Evolutionary conservation across 169 alveolate species (phyloP).

Genomic region (Cryptosporidium tyzzeri): DNA sequence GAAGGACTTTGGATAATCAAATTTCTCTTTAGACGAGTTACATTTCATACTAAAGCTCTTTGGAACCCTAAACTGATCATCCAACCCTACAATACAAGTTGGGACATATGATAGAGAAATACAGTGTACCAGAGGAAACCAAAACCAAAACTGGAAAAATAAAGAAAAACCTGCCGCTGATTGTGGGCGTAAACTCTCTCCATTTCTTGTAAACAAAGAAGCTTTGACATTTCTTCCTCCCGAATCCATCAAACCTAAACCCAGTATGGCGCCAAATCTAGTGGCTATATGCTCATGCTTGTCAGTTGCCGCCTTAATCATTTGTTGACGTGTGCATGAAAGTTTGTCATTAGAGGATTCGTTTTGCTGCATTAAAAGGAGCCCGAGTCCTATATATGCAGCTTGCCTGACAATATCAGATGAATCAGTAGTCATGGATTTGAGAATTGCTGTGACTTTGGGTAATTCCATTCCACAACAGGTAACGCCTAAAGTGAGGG

Average conservation of each 20-base stretch:
- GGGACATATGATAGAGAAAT: constrained; percentile 92
- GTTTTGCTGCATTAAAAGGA: constrained; percentile 89
- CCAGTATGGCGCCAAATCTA: constrained; percentile 95
- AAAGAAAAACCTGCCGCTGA: constrained; percentile 95
- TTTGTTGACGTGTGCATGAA: constrained; percentile 83
- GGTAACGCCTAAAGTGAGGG: constrained; percentile 97
- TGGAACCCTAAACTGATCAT: constrained; percentile 89
- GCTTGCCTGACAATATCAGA: constrained; percentile 98
- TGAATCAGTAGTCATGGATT: constrained; percentile 93
- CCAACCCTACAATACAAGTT: constrained; percentile 91
- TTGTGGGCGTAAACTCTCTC: constrained; percentile 89
- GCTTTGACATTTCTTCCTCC: constrained; percentile 90
- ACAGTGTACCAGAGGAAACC: constrained; percentile 97
- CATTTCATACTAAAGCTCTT: constrained; percentile 86
- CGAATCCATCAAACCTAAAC: constrained; percentile 93
- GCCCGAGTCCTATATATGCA: constrained; percentile 91
- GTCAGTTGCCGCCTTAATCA: constrained; percentile 89
- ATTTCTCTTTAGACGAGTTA: constrained; percentile 83
- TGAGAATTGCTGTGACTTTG: constrained; percentile 92
- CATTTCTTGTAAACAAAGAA: constrained; percentile 84
- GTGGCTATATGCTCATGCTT: constrained; percentile 96
- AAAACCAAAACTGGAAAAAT: constrained; percentile 96
- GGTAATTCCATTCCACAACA: constrained; percentile 94
- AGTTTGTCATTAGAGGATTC: constrained; percentile 86
- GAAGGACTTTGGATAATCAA: constrained; percentile 84